Evolutionary conservation across 148 eudicot genomes (phyloP), one percentile per base, ranked within the genome.

Genomic region (Vaccinium macrocarpon): DNA sequence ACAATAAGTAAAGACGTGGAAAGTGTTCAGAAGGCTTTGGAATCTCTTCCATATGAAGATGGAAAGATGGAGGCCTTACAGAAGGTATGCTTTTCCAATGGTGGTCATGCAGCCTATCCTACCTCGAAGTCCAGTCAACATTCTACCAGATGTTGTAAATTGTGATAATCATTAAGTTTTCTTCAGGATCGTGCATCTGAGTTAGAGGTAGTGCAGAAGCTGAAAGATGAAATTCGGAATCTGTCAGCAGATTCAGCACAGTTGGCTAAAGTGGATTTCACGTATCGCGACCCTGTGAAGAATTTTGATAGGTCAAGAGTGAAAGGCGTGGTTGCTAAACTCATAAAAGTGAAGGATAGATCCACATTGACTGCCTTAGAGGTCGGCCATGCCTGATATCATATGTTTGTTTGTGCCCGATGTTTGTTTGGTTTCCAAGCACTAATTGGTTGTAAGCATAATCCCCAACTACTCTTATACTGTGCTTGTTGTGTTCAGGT

Each of bases 311-410:
- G 93, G 90, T 93, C 99, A 79, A 93, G 79, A 78, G 96, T 97
- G 79, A 97, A 97, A 91, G 99, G 98, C 48, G 98, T 97, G 64
- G 96, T 97, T 82, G 98, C 99, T 83, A 95, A 91, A 86, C 98
- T 97, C 85, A 93, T 95, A 81, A 93, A 91, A 94, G 98, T 97
- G 85, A 97, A 93, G 91, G 98, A 97, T 89, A 88, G 91, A 85
- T 91, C 96, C 35, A 84, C 98, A 84, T 90, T 93, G 95, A 93
- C 96, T 85, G 99, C 99, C 79, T 85, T 97, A 71, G 99, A 97
- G 99, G 99, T 97, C 83, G 79, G 87, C 51, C 76, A 70, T 84
- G 83, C 82, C 29, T 64, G 57, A n/a, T 81, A 25, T 9, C 76
- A 4, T 15, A 56, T 42, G 49, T 82, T 68, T 83, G 56, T 81